A percentile compares a stretch with the other conserved stretches of the same genome.
These are phyloP conservation scores for Fusarium hostae DNA, from an alignment of 2,329 filamentous ascomycete genomes.

Conservation along the genomic window DNA sequence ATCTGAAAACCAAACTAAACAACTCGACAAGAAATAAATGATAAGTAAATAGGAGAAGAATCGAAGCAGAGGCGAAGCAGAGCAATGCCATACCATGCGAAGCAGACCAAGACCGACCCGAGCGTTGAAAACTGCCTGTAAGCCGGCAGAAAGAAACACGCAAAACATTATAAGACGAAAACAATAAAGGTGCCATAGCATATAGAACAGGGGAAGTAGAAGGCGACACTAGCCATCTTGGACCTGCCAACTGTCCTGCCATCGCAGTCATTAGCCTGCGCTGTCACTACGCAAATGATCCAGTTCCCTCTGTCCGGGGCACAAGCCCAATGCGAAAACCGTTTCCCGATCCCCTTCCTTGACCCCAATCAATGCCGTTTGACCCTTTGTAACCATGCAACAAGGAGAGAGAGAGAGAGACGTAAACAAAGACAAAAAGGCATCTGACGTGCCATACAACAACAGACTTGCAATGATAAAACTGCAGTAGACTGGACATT, in stretches of 20 bases:
- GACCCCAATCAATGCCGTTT: slow-evolving; percentile 44
- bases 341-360: slow-evolving; percentile 43
- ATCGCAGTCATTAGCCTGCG: slow-evolving; percentile 59
- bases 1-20: slow-evolving; percentile 57
- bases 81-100: slow-evolving; percentile 31
- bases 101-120: slow-evolving; percentile 13
- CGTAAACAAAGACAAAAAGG: slow-evolving; percentile 19
- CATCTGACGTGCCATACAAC: slow-evolving; percentile 26
- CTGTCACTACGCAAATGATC: slow-evolving; percentile 47
- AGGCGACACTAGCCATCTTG: slow-evolving; percentile 57
- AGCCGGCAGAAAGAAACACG: slow-evolving; percentile 19
- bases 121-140: slow-evolving; percentile 19
- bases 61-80: slow-evolving; percentile 37
- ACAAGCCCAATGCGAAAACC: slow-evolving; percentile 45
- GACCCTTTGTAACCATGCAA: slow-evolving; percentile 42
- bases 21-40: slow-evolving; percentile 36
- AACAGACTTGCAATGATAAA: slow-evolving; percentile 31
- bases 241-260: slow-evolving; percentile 61
- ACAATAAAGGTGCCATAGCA: slow-evolving; percentile 53
- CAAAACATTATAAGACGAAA: slow-evolving; percentile 45
- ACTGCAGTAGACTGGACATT: slow-evolving; percentile 35
- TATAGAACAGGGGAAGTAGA: slow-evolving; percentile 55
- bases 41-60: slow-evolving; percentile 43
- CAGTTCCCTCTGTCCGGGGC: slow-evolving; percentile 45
- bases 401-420: slow-evolving; percentile 19